phyloP scores from a whole-genome alignment of 73 alveolate genomes.

The Paraurostyla sp. region DNA sequence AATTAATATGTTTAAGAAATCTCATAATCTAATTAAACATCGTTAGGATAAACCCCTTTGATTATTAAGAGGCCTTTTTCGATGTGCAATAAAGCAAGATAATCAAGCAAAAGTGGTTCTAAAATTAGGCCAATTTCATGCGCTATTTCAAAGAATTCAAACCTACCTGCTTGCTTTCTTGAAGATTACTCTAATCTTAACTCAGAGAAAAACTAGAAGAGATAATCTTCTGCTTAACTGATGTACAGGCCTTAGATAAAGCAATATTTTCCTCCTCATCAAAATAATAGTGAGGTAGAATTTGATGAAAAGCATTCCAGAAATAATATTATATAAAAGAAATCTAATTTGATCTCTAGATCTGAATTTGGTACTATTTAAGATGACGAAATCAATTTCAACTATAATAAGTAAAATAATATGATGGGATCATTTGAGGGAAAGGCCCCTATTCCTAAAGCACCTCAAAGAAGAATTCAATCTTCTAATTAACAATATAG shows the following conservation, averaged over 20 bases:
- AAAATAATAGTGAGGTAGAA: neutral
- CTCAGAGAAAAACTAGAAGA: neutral
- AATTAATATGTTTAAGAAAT: no score
- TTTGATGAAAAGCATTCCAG: neutral
- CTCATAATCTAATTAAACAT: neutral
- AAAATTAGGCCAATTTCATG: slow-evolving; percentile 32
- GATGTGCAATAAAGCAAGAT: slow-evolving; percentile 5
- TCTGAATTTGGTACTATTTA: neutral
- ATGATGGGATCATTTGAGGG: slow-evolving; percentile 22
- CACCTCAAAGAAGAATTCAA: slow-evolving; percentile 36
- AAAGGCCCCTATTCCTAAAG: neutral
- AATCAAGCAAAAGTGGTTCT: neutral
- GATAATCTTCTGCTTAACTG: slow-evolving; percentile 6
- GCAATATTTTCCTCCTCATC: neutral
- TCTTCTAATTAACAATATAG: slow-evolving; percentile 22
- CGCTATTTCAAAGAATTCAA: slow-evolving; percentile 31
- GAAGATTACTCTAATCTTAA: neutral
- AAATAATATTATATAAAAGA: neutral
- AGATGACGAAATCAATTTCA: neutral
- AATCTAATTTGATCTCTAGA: neutral
- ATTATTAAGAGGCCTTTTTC: slow-evolving; percentile 32
- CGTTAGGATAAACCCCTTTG: neutral
- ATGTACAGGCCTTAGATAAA: neutral
- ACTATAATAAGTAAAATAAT: neutral
- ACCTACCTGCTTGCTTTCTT: slow-evolving; percentile 26